Percentiles rank a stretch among this genome's conserved stretches.
phyloP scores from a whole-genome alignment of 208 protist genomes.

The Trichomonas tenax region DNA sequence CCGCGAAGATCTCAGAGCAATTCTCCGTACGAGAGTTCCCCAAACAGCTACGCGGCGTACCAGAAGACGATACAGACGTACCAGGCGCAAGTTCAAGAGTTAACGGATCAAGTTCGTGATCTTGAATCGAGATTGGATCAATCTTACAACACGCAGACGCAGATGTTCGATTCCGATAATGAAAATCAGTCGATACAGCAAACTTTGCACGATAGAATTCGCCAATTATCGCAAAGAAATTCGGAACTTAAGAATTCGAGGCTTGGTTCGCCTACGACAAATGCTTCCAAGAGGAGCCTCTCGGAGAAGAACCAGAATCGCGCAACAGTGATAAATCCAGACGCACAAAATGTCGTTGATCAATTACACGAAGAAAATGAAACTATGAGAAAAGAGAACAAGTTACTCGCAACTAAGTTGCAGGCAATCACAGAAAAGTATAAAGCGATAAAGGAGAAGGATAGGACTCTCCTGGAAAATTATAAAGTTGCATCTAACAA shows the following conservation, averaged over 20 bases:
- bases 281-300: background rate
- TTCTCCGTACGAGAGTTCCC: background rate
- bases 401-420: background rate
- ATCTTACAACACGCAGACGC: background rate
- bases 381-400: background rate
- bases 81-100: background rate
- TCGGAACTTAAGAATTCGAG: background rate
- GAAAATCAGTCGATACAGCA: background rate
- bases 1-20: background rate
- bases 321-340: background rate
- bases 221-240: background rate
- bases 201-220: background rate
- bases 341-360: background rate
- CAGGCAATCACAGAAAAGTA: background rate
- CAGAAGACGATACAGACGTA: background rate
- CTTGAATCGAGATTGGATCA: background rate
- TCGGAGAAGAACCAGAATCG: no score
- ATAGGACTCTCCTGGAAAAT: background rate
- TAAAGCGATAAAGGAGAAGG: background rate
- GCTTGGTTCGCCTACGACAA: background rate
- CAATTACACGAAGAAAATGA: background rate
- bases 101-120: background rate
- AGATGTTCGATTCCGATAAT: background rate
- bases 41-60: background rate
- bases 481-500: background rate